Conservation (phyloP, 805 yeast genomes). For the Pichia eremophila region DNA sequence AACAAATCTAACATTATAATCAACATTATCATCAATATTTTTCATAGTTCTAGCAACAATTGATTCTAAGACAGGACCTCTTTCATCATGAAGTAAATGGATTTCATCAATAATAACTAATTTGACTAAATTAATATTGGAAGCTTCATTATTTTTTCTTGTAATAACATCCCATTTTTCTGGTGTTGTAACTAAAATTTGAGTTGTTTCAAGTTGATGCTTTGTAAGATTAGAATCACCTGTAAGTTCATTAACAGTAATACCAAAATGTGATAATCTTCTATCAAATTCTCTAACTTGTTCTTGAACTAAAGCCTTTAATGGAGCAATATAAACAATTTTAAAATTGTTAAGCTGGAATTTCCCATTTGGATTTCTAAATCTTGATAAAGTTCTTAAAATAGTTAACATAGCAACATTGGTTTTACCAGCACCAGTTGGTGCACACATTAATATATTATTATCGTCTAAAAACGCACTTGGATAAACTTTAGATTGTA, state of each 20-base stretch:
- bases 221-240: constrained; percentile 79
- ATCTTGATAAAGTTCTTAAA: constrained; percentile 50
- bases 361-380: constrained; percentile 36
- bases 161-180: constrained; percentile 97
- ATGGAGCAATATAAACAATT: constrained; percentile 83
- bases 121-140: constrained; percentile 54
- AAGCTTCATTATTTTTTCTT: constrained; percentile 62
- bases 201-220: constrained; percentile 69
- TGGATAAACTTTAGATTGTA: constrained; percentile 78
- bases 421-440: constrained; percentile 98
- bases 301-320: constrained; percentile 92
- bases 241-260: constrained; percentile 75
- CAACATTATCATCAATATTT: constrained; percentile 33
- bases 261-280: constrained; percentile 53
- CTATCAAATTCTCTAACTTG: constrained; percentile 81
- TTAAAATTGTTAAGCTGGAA: constrained; percentile 51
- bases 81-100: constrained; percentile 83
- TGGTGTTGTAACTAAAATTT: constrained; percentile 84
- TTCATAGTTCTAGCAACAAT: constrained; percentile 70
- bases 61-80: constrained; percentile 91
- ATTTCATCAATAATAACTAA: constrained; percentile 84
- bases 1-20: constrained; percentile 49
- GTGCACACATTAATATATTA: constrained; percentile 84
- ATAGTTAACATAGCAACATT: constrained; percentile 87
- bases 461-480: constrained; percentile 63